Evolutionary conservation across 192 early-diverging fungal species (phyloP), one percentile per base, ranked within the genome.

Genomic region (Powellomyces hirtus): DNA sequence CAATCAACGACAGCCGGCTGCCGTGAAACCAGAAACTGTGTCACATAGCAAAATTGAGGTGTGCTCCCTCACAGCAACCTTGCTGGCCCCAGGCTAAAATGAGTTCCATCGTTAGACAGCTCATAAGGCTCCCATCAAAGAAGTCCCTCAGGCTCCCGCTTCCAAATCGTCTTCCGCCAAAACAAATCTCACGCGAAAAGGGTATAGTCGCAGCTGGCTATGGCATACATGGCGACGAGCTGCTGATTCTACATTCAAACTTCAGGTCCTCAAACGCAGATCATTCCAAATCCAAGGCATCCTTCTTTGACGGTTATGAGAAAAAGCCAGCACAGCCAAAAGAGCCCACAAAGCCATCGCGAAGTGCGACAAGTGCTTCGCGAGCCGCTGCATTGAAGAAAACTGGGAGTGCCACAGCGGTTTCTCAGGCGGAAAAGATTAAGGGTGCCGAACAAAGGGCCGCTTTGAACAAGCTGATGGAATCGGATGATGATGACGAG

Each of bases 301-400:
- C 68, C n/a, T 70, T 70, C 49, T 70, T 70, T 36, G 59, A 70
- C 46, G 50, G 45, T 22, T 40, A 62, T 22, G 59, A 42, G 8
- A 60, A 70, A 27, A 49, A 62, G 31, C 24, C 56, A 22, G 38
- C 57, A 5, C 14, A 7, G 18, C 38, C 60, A 18, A 62, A 62
- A 26, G n/a, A n/a, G n/a, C n/a, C n/a, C n/a, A n/a, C n/a, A 42
- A 62, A 37, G 38, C 6, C n/a, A 20, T 16, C 5, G 36, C 34
- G 24, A 36, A 11, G n/a, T n/a, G n/a, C n/a, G n/a, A n/a, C n/a
- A n/a, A n/a, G n/a, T n/a, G n/a, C n/a, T n/a, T n/a, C n/a, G n/a
- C n/a, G n/a, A n/a, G n/a, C n/a, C n/a, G n/a, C n/a, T n/a, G n/a
- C n/a, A n/a, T n/a, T n/a, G n/a, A n/a, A n/a, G n/a, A n/a, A n/a